phyloP scores from a whole-genome alignment of 2,329 filamentous ascomycete species.

The Aotearoamyces nothofagi region DNA sequence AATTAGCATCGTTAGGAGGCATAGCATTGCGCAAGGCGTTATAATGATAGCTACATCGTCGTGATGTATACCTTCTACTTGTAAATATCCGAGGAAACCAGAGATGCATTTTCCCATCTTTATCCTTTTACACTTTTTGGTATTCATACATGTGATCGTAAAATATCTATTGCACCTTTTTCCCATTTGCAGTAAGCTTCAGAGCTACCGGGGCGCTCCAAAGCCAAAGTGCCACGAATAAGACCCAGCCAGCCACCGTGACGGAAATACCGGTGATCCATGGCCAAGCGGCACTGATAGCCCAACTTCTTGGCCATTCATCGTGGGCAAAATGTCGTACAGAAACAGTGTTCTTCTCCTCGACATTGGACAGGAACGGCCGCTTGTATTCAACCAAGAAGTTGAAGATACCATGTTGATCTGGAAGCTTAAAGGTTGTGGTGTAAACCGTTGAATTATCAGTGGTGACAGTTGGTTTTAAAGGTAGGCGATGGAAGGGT shows the following conservation, averaged over 20 bases:
- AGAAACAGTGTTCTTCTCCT: slow-evolving; percentile 90
- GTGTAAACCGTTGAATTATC: slow-evolving; percentile 59
- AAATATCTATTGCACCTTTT: slow-evolving; percentile 23
- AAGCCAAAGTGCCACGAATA: slow-evolving; percentile 79
- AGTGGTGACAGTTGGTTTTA: slow-evolving; percentile 41
- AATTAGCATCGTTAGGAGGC: too few relatives aligned
- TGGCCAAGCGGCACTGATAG: slow-evolving; percentile 82
- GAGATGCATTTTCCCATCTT: too few relatives aligned
- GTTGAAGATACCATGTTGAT: slow-evolving; percentile 98
- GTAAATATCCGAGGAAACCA: too few relatives aligned
- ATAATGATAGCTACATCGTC: too few relatives aligned
- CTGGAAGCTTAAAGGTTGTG: slow-evolving; percentile 66
- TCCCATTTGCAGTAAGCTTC: slow-evolving; percentile 17
- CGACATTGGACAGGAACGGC: slow-evolving; percentile 74
- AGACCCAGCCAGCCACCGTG: slow-evolving; percentile 71
- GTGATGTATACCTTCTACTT: too few relatives aligned
- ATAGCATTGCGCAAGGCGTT: too few relatives aligned
- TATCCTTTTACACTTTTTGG: slow-evolving; percentile 12
- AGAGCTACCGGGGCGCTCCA: slow-evolving; percentile 45
- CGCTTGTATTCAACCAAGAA: slow-evolving; percentile 96
- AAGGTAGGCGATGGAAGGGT: slow-evolving; percentile 79
- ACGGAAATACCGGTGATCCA: slow-evolving; percentile 83
- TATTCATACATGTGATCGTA: slow-evolving; percentile 4
- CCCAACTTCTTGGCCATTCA: slow-evolving; percentile 84
- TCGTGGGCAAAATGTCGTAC: slow-evolving; percentile 95